Conservation (phyloP, 257 asterid species). For the Fraxinus quadrangulata region DNA sequence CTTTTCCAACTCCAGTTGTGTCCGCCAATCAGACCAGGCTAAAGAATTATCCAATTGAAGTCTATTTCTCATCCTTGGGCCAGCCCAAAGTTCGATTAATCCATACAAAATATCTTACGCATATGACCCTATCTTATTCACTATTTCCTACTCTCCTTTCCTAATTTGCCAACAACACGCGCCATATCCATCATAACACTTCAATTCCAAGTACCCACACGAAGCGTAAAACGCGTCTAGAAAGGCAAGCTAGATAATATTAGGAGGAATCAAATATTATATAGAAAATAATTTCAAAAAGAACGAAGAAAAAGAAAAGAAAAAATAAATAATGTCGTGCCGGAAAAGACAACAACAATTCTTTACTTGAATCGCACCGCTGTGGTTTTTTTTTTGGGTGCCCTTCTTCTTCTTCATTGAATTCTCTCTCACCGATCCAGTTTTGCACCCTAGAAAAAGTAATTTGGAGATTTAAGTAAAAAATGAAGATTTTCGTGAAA, state of each 20-base stretch:
- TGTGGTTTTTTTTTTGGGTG: slow-evolving; percentile 9
- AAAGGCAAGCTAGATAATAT: not conserved
- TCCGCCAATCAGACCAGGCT: too few relatives aligned
- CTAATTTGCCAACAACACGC: slow-evolving; percentile 9
- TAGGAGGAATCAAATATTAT: not conserved
- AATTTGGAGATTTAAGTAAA: not conserved
- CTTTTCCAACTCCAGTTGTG: too few relatives aligned
- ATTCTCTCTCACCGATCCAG: slow-evolving; percentile 29
- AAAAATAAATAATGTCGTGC: not conserved
- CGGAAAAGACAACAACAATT: slow-evolving; percentile 20
- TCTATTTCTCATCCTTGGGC: too few relatives aligned
- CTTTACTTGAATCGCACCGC: slow-evolving; percentile 21
- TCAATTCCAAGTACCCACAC: not conserved
- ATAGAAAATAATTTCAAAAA: not conserved
- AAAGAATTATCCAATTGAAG: too few relatives aligned
- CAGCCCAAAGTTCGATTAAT: too few relatives aligned
- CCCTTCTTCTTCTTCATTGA: slow-evolving; percentile 8
- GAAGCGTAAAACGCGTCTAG: slow-evolving; percentile 12
- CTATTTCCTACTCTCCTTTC: not conserved
- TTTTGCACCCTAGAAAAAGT: slow-evolving; percentile 2
- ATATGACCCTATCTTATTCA: not conserved
- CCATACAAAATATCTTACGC: too few relatives aligned
- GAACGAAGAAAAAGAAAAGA: not conserved
- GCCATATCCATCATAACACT: not conserved
- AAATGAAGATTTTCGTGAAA: slow-evolving; percentile 50